These are phyloP conservation scores for Immersiporthe knoxdaviesiana DNA, from an alignment of 2,329 filamentous ascomycete genomes.

Conservation along the genomic window DNA sequence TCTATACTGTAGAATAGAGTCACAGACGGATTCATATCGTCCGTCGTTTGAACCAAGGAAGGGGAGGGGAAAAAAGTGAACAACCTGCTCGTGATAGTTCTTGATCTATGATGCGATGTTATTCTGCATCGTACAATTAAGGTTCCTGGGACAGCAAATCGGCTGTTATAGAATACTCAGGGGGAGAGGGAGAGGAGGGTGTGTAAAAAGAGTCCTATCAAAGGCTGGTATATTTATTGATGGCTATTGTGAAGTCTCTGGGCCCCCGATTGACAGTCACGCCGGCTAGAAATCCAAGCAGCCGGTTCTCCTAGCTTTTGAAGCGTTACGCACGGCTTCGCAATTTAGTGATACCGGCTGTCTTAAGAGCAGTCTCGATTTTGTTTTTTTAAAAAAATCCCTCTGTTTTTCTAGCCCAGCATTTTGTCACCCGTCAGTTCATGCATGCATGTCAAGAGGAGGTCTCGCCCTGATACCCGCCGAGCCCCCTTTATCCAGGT, in stretches of 20 bases:
- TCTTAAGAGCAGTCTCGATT: background rate
- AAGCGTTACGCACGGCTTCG: background rate
- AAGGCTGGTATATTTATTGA: background rate
- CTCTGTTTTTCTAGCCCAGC: background rate
- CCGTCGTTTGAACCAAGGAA: constrained; percentile 16
- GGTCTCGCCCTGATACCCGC: background rate
- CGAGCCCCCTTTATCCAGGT: background rate
- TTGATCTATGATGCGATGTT: background rate
- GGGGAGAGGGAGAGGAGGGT: too few species aligned
- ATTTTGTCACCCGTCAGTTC: background rate
- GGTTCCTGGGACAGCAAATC: constrained; percentile 1
- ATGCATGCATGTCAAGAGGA: background rate
- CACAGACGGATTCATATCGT: constrained; percentile 16
- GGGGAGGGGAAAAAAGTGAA: background rate
- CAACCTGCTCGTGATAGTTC: background rate
- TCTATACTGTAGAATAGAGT: background rate
- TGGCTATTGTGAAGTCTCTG: background rate
- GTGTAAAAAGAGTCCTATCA: background rate
- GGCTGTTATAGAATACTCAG: constrained; percentile 7
- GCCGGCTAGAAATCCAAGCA: background rate
- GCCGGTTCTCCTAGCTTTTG: background rate
- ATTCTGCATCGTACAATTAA: background rate
- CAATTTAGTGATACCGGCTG: background rate
- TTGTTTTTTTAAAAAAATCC: background rate
- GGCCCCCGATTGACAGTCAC: background rate